Conservation (phyloP, 2,329 filamentous ascomycete genomes). For the Fusarium sp. region DNA sequence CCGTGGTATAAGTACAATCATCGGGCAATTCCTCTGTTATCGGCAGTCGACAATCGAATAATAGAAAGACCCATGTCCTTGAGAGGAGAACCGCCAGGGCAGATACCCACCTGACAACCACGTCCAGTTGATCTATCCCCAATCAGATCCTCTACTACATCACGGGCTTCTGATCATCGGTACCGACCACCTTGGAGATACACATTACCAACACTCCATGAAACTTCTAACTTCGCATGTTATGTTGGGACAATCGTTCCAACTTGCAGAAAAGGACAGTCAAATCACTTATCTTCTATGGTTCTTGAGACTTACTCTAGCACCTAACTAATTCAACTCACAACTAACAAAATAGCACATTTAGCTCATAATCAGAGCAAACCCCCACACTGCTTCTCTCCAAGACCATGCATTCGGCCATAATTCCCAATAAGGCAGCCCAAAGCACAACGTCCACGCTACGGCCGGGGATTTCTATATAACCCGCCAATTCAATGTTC, state of each 20-base stretch:
- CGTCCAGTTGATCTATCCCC: conserved; percentile 8
- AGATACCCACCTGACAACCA: conserved; percentile 11
- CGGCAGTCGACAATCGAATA: conserved; percentile 1
- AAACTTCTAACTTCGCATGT: not conserved
- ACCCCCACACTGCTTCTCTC: conserved; percentile 28
- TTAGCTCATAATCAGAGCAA: conserved; percentile 4
- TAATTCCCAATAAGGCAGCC: conserved; percentile 36
- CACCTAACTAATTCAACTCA: not conserved
- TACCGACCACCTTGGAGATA: not conserved
- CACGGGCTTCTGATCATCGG: not conserved
- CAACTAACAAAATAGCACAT: not conserved
- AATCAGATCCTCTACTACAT: conserved; percentile 1
- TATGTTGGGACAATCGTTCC: not conserved
- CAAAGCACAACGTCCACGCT: conserved; percentile 10
- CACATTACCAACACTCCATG: not conserved
- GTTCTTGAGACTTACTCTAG: not conserved
- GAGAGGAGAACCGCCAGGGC: conserved; percentile 2
- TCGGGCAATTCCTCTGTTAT: not conserved
- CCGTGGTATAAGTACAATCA: not conserved
- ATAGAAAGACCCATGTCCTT: conserved; percentile 14
- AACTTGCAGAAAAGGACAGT: not conserved
- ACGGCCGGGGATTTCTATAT: conserved; percentile 20
- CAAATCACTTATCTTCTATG: not conserved
- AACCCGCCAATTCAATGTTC: conserved; percentile 40
- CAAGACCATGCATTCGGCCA: conserved; percentile 23